phyloP scores from a whole-genome alignment of 768 basidiomycete genomes.

The Kwoniella newhampshirensis region DNA sequence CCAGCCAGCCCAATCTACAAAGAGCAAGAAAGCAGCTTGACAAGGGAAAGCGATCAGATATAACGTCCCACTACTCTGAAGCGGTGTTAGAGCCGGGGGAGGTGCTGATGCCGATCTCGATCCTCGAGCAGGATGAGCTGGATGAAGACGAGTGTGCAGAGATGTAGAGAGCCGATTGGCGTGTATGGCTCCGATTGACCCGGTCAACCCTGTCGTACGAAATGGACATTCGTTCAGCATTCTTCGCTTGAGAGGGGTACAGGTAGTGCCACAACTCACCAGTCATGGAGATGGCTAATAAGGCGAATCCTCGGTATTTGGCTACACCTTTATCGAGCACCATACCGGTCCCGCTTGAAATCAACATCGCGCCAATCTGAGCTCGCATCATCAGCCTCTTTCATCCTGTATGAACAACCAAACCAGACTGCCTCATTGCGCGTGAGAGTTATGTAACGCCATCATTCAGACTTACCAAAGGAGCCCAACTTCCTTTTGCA shows the following conservation, averaged over 20 bases:
- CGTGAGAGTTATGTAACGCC: neutral
- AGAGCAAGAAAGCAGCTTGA: constrained; percentile 68
- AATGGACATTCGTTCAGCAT: too few relatives aligned
- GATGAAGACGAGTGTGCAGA: constrained; percentile 60
- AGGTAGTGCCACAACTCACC: constrained; percentile 62
- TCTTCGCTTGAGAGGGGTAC: constrained; percentile 2
- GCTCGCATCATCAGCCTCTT: constrained; percentile 4
- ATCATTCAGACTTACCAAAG: constrained; percentile 59
- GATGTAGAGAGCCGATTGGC: constrained; percentile 87
- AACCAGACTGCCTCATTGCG: too few relatives aligned
- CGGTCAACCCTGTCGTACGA: constrained; percentile 66
- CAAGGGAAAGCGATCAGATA: constrained; percentile 76
- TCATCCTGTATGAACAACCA: neutral
- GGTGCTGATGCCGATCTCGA: neutral
- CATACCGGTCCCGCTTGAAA: constrained; percentile 83
- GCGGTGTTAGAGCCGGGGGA: constrained; percentile 51
- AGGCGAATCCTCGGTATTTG: constrained; percentile 79
- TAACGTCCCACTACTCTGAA: constrained; percentile 59
- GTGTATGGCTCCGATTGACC: constrained; percentile 81
- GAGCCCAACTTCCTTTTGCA: constrained; percentile 81
- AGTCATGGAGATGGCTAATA: constrained; percentile 83
- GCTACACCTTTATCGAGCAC: constrained; percentile 87
- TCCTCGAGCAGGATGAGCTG: constrained; percentile 8
- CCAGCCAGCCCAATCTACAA: constrained; percentile 73
- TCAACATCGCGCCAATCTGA: constrained; percentile 51